These are phyloP conservation scores for Metschnikowia dekortorum DNA, from an alignment of 805 yeast species.

Conservation along the genomic window DNA sequence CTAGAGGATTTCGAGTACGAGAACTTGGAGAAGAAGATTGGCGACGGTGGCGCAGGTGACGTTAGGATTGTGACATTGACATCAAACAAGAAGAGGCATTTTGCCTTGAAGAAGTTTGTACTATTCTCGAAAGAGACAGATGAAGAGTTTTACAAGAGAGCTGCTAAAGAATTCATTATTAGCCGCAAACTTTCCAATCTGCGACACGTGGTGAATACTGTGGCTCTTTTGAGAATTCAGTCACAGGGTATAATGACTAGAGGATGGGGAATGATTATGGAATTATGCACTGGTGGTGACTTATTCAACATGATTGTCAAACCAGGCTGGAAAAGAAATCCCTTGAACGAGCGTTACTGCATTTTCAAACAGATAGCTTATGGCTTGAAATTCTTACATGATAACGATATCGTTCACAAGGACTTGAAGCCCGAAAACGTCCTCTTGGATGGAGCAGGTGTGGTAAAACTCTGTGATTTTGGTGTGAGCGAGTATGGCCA, in stretches of 20 bases:
- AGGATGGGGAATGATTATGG: conserved; percentile 77
- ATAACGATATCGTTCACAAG: conserved; percentile 62
- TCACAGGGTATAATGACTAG: conserved; percentile 50
- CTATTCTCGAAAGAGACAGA: conserved; percentile 59
- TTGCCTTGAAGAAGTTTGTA: conserved; percentile 63
- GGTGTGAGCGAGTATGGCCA: conserved; percentile 71
- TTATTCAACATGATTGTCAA: conserved; percentile 50
- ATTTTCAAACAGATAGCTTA: conserved; percentile 63
- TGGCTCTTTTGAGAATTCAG: conserved; percentile 53
- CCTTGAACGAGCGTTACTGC: conserved; percentile 54
- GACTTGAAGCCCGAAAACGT: conserved; percentile 77
- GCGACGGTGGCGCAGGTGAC: conserved; percentile 69
- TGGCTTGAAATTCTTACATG: conserved; percentile 62
- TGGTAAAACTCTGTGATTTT: conserved; percentile 68
- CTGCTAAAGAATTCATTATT: conserved; percentile 59
- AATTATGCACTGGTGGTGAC: conserved; percentile 59
- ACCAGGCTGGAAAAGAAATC: conserved; percentile 55
- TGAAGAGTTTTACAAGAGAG: conserved; percentile 60
- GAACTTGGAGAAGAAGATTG: conserved; percentile 45
- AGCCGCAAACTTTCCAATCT: conserved; percentile 51
- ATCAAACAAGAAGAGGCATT: conserved; percentile 41
- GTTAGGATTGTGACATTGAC: conserved; percentile 45
- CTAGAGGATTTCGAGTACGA: conserved; percentile 52
- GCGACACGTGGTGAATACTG: conserved; percentile 56
- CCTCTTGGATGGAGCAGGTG: conserved; percentile 53